phyloP scores from a whole-genome alignment of 352 stramenopile genomes.

The Elongisporangium anandrum region DNA sequence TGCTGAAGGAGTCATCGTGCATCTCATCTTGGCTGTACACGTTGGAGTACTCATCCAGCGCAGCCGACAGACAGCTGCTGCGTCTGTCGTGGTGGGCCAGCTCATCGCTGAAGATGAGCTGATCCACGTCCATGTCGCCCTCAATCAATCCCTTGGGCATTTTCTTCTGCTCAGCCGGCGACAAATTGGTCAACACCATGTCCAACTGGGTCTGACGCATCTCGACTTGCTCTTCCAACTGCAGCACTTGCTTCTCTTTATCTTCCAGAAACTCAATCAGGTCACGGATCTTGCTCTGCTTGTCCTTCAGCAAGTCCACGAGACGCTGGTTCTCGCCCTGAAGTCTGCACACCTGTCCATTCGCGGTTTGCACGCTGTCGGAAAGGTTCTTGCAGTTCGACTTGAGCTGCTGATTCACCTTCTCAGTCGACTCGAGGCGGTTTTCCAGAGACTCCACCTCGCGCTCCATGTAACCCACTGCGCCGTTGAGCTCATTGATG shows the following conservation, averaged over 20 bases:
- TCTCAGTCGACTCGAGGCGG: conserved; percentile 45
- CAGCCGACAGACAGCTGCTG: conserved; percentile 18
- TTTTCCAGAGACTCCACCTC: conserved; percentile 57
- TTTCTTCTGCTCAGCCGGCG: neutral
- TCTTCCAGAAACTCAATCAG: conserved; percentile 54
- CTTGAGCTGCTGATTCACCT: conserved; percentile 51
- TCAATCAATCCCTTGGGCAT: neutral
- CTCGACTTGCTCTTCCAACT: conserved; percentile 54
- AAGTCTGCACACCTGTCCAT: conserved; percentile 49
- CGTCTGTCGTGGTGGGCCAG: conserved; percentile 1
- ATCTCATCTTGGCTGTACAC: conserved; percentile 1
- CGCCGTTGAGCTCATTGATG: conserved; percentile 62
- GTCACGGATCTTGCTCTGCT: conserved; percentile 48
- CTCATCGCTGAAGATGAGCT: neutral
- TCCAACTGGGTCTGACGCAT: conserved; percentile 50
- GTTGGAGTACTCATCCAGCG: conserved; percentile 20
- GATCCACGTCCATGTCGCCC: neutral
- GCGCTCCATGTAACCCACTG: conserved; percentile 61
- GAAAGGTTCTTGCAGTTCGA: conserved; percentile 41
- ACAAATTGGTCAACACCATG: conserved; percentile 22
- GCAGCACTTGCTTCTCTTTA: conserved; percentile 64
- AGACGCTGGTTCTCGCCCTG: conserved; percentile 54
- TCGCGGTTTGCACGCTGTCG: conserved; percentile 42
- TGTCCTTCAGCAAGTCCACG: conserved; percentile 43
- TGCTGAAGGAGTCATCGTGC: conserved; percentile 15